Base-by-base conservation (phyloP, 2,329 filamentous ascomycete genomes). In the Colletotrichum gloeosporioides region DNA sequence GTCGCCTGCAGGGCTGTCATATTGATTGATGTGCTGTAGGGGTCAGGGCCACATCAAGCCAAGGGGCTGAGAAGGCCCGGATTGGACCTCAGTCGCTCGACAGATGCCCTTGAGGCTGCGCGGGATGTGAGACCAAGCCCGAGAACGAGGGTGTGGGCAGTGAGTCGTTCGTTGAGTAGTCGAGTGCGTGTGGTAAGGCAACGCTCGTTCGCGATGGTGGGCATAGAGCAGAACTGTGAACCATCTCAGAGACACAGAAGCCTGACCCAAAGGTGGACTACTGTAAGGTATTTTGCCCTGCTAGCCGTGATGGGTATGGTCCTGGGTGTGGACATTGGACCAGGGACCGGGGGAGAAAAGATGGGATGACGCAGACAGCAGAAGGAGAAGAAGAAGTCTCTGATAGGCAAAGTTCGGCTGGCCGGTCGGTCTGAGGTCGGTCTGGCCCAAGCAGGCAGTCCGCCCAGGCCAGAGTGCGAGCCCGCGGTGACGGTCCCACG, bases 51-150 rank as follows among this genome's bases (percentile, higher is more conserved):
- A 34, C 44, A 55, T 18, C 53, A 64, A 36, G 63, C 29, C 55
- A 63, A 55, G 27, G 44, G 49, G 55, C 22, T 22, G 36, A n/a
- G 25, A 36, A 27, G 44, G 34, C 25, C 34, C 31, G 62, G 25
- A n/a, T 44, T 57, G 55, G 53, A 16, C 53, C n/a, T 49, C 32
- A 32, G 71, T 62, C 70, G 31, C 49, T 49, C 44, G 53, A 63
- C 32, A 31, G 73, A 10, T 31, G 16, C 49, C 49, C 29, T 61
- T 61, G 34, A 76, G 74, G 70, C 74, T 76, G 64, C 71, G 34
- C 27, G 63, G 57, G 63, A 49, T 68, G 57, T 68, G 70, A 73
- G 69, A 73, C 63, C 63, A 36, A 63, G 39, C 44, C 31, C 62
- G 55, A 68, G 55, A 63, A 69, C n/a, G 36, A 53, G 39, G 44